phyloP scores from a whole-genome alignment of 2,329 filamentous ascomycete genomes.

The Chaetomium sp. region DNA sequence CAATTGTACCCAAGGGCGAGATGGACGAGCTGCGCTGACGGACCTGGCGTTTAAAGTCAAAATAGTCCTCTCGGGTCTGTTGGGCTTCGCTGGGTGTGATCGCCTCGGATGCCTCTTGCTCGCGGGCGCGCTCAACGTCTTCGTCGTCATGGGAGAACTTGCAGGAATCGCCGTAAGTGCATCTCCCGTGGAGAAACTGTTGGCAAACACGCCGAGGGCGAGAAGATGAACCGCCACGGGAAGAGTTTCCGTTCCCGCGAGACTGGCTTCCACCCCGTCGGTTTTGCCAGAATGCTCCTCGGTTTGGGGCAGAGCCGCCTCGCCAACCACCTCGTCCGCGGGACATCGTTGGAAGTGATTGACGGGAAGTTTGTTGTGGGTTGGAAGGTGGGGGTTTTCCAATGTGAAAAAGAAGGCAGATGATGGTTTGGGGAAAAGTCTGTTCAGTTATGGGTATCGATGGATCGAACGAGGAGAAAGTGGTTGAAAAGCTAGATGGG shows the following conservation, averaged over 20 bases:
- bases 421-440: background rate
- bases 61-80: slow-evolving; percentile 10
- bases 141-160: slow-evolving; percentile 11
- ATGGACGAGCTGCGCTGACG: background rate
- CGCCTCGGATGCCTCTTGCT: background rate
- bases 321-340: slow-evolving; percentile 7
- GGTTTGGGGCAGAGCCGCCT: background rate
- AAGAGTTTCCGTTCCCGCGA: background rate
- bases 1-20: background rate
- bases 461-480: background rate
- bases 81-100: background rate
- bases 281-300: background rate
- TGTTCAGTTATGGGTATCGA: background rate
- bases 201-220: background rate
- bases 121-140: background rate
- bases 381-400: background rate
- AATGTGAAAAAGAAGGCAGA: background rate
- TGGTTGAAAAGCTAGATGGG: background rate
- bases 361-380: background rate
- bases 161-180: slow-evolving; percentile 17
- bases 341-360: background rate
- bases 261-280: background rate
- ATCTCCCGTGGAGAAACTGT: slow-evolving; percentile 2
- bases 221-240: background rate
- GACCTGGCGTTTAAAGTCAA: slow-evolving; percentile 14